Base-by-base conservation (phyloP, 169 alveolate genomes). In the Cytauxzoon felis region DNA sequence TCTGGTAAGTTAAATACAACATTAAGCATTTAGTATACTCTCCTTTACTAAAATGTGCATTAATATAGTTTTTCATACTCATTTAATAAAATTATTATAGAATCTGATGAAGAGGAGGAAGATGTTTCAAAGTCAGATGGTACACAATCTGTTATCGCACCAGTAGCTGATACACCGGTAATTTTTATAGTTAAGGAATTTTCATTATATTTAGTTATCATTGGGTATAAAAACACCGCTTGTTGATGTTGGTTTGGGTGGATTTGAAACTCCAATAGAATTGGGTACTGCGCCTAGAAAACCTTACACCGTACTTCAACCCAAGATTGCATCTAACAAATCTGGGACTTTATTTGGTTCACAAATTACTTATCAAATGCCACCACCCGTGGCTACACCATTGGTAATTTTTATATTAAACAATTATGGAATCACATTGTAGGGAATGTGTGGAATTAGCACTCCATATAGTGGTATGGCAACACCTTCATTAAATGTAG, bases 251-350 rank as follows among this genome's bases (percentile, higher is more conserved):
- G 66, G 66, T 30, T 16, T 50, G 34, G 29, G 60, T 7, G 81
- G 70, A 21, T 36, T 72, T 50, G 82, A 72, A 34, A 72, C 82
- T n/a, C 82, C 82, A 0, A 38, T 72, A 56, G 69, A 67, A 42
- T 21, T 69, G 0, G 34, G 47, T 21, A 42, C 40, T 61, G 59
- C 61, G 5, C 82, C 82, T n/a, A 32, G 82, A 27, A 72, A 72
- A 60, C 78, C 82, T 3, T 72, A 72, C 69, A 72, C 82, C 11
- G 82, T 72, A 4, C 68, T 72, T 32, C 72, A 72, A 41, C 82
- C 82, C 16, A 72, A 72, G 53, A 69, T 56, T 9, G 30, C 58
- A 4, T 43, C 36, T 7, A 27, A 51, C 59, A 52, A 40, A 23
- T 33, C 82, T 16, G 38, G 51, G 27, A 51, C 82, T 6, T 78